These are phyloP conservation scores for Knufia petricola DNA, from an alignment of 2,329 filamentous ascomycete species.

Conservation along the genomic window DNA sequence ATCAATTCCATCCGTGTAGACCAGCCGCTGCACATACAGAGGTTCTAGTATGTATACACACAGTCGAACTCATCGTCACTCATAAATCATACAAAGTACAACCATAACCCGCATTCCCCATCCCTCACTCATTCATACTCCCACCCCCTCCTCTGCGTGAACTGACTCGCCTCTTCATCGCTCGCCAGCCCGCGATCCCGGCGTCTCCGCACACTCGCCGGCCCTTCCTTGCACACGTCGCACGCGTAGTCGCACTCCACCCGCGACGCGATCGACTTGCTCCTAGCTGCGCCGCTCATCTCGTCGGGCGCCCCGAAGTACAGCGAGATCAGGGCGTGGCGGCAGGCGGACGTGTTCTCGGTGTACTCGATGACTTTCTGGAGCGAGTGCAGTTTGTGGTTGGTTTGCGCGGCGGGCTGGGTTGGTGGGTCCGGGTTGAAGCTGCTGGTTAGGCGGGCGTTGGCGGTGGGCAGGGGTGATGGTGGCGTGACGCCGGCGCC, in stretches of 20 bases:
- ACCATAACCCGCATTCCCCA: neutral
- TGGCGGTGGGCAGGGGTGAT: neutral
- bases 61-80: neutral
- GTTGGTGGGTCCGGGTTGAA: slow-evolving; percentile 14
- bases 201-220: slow-evolving; percentile 46
- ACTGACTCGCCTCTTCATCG: slow-evolving; percentile 24
- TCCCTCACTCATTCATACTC: slow-evolving; percentile 20
- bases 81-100: too few species aligned
- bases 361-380: slow-evolving; percentile 68
- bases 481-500: too few species aligned
- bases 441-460: slow-evolving; percentile 9
- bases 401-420: slow-evolving; percentile 30
- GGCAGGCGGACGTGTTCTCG: slow-evolving; percentile 62
- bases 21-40: too few species aligned
- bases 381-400: slow-evolving; percentile 53
- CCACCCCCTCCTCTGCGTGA: slow-evolving; percentile 24
- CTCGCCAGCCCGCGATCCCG: slow-evolving; percentile 34
- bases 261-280: slow-evolving; percentile 9
- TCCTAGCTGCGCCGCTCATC: slow-evolving; percentile 19
- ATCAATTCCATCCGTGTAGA: too few species aligned
- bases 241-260: slow-evolving; percentile 63
- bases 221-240: slow-evolving; percentile 64
- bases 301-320: slow-evolving; percentile 56
- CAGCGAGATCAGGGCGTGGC: slow-evolving; percentile 63
- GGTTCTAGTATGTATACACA: too few species aligned